phyloP scores from a whole-genome alignment of 1,284 basidiomycete genomes.

The Phylloporus gajari region DNA sequence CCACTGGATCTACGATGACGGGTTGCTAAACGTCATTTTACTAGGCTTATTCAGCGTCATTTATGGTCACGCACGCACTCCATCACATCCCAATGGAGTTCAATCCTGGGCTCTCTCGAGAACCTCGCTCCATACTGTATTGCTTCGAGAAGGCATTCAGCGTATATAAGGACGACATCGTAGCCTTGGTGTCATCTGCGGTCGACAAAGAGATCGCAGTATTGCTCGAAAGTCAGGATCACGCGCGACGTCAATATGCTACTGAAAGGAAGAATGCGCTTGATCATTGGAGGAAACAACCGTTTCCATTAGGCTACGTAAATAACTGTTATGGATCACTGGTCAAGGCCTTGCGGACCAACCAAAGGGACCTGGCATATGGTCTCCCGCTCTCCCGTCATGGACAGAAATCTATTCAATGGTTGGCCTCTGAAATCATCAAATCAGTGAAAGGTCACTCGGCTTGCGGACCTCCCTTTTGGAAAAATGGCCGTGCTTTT shows the following conservation, averaged over 20 bases:
- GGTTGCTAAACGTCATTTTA: too few relatives aligned
- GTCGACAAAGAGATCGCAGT: neutral
- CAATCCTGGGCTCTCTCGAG: neutral
- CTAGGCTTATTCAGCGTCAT: neutral
- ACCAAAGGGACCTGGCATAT: too few relatives aligned
- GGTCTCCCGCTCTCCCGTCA: neutral
- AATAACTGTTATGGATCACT: too few relatives aligned
- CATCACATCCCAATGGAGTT: neutral
- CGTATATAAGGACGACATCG: neutral
- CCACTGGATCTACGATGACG: too few relatives aligned
- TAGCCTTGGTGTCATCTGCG: neutral
- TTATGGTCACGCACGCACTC: neutral
- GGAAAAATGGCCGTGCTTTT: neutral
- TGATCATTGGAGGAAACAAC: too few relatives aligned
- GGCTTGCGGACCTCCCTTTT: neutral
- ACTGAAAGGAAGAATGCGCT: too few relatives aligned
- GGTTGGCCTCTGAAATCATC: neutral
- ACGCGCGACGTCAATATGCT: too few relatives aligned
- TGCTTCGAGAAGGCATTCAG: neutral
- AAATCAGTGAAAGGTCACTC: too few relatives aligned
- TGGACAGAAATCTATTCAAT: neutral
- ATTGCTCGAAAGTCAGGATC: neutral
- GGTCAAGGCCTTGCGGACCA: too few relatives aligned
- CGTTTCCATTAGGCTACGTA: too few relatives aligned
- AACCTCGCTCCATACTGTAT: neutral